A percentile compares a stretch with the other conserved stretches of the same genome.
phyloP scores from a whole-genome alignment of 441 rosid genomes.

The Manihot esculenta region DNA sequence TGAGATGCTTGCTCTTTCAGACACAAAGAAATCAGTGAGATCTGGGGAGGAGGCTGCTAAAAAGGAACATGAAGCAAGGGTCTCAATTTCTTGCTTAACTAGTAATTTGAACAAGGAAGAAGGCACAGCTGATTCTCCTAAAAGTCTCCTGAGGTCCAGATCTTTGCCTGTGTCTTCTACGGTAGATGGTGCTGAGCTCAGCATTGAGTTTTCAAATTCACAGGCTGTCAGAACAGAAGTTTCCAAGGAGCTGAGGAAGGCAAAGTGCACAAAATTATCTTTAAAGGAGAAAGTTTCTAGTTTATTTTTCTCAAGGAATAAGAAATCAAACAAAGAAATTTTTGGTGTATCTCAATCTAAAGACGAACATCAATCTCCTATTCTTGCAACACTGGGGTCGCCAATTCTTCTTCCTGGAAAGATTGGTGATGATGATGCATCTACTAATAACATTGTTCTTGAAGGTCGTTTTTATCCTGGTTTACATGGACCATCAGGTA shows the following conservation, averaged over 20 bases:
- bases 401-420: constrained; percentile 26
- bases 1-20: constrained; percentile 94
- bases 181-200: constrained; percentile 36
- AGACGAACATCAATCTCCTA: constrained; percentile 39
- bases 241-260: constrained; percentile 48
- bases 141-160: constrained; percentile 65
- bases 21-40: constrained; percentile 45
- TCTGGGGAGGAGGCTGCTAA: constrained; percentile 35
- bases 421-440: constrained; percentile 28
- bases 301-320: constrained; percentile 72
- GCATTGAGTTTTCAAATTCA: constrained; percentile 39
- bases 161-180: constrained; percentile 66
- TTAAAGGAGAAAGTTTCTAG: constrained; percentile 78
- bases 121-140: constrained; percentile 42
- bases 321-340: constrained; percentile 60
- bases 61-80: constrained; percentile 45
- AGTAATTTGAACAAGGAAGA: constrained; percentile 45
- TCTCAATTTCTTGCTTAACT: constrained; percentile 51
- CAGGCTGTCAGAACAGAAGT: constrained; percentile 39
- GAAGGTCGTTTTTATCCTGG: constrained; percentile 45
- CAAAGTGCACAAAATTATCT: constrained; percentile 58
- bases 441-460: constrained; percentile 27
- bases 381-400: constrained; percentile 36
- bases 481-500: constrained; percentile 32
- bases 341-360: constrained; percentile 35